These are phyloP conservation scores for Corinectria fuckeliana DNA, from an alignment of 2,329 filamentous ascomycete genomes.

Conservation along the genomic window DNA sequence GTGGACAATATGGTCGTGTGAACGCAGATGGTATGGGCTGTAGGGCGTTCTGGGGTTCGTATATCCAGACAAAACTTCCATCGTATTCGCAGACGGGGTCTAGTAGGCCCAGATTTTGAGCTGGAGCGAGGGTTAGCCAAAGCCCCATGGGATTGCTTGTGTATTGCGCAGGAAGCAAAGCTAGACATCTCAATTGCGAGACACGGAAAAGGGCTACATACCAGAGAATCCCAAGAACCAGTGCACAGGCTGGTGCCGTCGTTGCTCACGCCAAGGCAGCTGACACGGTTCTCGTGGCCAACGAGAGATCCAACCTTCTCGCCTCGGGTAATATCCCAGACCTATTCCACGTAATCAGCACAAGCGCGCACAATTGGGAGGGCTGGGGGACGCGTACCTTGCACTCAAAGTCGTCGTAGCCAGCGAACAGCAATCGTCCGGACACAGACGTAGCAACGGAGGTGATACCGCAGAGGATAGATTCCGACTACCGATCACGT, in stretches of 20 bases:
- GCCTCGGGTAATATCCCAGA: slow-evolving; percentile 96
- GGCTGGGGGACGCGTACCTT: slow-evolving; percentile 69
- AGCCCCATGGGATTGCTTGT: not conserved
- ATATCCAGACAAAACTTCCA: slow-evolving; percentile 39
- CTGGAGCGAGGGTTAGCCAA: slow-evolving; percentile 50
- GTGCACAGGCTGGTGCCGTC: slow-evolving; percentile 99
- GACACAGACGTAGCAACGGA: slow-evolving; percentile 98
- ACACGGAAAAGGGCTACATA: slow-evolving; percentile 57
- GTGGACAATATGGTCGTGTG: slow-evolving; percentile 41
- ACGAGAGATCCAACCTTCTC: slow-evolving; percentile 97
- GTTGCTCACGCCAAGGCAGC: slow-evolving; percentile 97
- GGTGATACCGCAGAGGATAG: slow-evolving; percentile 96
- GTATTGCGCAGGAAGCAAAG: not conserved
- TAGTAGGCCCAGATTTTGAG: slow-evolving; percentile 90
- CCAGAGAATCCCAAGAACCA: slow-evolving; percentile 98
- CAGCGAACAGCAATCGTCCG: slow-evolving; percentile 91
- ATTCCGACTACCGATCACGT: slow-evolving; percentile 74
- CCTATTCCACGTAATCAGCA: slow-evolving; percentile 59
- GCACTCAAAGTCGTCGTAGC: slow-evolving; percentile 99
- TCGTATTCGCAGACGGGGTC: slow-evolving; percentile 37
- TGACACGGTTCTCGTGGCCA: slow-evolving; percentile 98
- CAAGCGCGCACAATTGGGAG: not conserved
- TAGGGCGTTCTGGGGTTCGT: slow-evolving; percentile 38
- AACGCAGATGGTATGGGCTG: slow-evolving; percentile 40
- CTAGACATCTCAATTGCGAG: too few species aligned